phyloP scores from a whole-genome alignment of 441 rosid genomes.

The Omphalea diandra region DNA sequence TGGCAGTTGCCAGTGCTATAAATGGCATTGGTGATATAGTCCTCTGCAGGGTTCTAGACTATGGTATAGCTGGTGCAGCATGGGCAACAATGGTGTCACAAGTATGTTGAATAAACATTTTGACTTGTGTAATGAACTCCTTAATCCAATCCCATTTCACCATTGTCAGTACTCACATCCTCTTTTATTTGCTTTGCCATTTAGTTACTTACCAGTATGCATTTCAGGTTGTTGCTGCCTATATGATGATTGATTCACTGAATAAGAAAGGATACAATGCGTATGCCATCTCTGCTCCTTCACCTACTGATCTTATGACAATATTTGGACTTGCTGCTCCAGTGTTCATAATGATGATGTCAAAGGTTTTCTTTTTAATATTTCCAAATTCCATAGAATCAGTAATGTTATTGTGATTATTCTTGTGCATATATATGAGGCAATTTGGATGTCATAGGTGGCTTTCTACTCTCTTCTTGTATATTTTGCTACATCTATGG shows the following conservation, averaged over 20 bases:
- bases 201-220: neutral
- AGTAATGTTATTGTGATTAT: neutral
- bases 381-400: neutral
- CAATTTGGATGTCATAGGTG: constrained; percentile 47
- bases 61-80: constrained; percentile 94
- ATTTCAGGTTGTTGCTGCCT: constrained; percentile 78
- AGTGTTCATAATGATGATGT: constrained; percentile 61
- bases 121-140: neutral
- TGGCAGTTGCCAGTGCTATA: constrained; percentile 65
- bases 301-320: constrained; percentile 48
- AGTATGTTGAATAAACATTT: constrained; percentile 40
- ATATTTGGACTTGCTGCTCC: constrained; percentile 82
- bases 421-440: constrained; percentile 27
- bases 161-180: neutral
- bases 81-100: constrained; percentile 98
- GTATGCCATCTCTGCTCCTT: constrained; percentile 59
- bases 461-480: constrained; percentile 78
- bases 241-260: constrained; percentile 83
- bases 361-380: constrained; percentile 44
- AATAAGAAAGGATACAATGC: constrained; percentile 81
- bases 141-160: neutral
- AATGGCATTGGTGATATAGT: constrained; percentile 79
- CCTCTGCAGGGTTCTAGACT: constrained; percentile 73
- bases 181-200: constrained; percentile 2
- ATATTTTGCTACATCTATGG: constrained; percentile 91